Conservation (phyloP, 2,329 filamentous ascomycete genomes). For the Ambrosiella cleistominuta region DNA sequence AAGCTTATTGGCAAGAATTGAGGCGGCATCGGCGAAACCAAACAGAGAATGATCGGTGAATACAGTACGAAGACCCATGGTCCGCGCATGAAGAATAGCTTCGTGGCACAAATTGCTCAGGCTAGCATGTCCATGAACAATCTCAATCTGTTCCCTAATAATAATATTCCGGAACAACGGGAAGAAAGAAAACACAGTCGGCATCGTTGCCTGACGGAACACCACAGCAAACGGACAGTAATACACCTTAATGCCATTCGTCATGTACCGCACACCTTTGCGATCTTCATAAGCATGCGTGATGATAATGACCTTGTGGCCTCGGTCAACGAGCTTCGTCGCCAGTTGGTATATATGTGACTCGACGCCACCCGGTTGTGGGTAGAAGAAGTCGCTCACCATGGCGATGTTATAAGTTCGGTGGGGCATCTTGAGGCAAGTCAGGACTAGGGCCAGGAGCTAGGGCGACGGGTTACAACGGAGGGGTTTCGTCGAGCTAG, state of each 20-base stretch:
- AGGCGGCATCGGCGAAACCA: conserved; percentile 89
- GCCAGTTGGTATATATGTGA: conserved; percentile 97
- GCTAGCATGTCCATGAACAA: conserved; percentile 92
- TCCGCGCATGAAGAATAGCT: conserved; percentile 81
- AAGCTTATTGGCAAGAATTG: conserved; percentile 91
- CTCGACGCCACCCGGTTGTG: conserved; percentile 88
- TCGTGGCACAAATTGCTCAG: conserved; percentile 88
- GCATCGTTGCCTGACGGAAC: conserved; percentile 83
- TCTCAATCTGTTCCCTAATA: conserved; percentile 84
- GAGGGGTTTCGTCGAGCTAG: background rate
- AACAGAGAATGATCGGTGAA: conserved; percentile 97
- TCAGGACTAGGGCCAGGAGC: background rate
- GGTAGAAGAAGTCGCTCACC: conserved; percentile 99
- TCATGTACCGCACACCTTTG: conserved; percentile 84
- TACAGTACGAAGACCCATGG: conserved; percentile 89
- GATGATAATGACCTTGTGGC: conserved; percentile 95
- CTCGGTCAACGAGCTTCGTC: conserved; percentile 87
- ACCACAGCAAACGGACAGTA: conserved; percentile 93
- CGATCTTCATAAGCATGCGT: conserved; percentile 87
- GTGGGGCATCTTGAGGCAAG: conserved; percentile 27
- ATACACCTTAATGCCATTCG: conserved; percentile 95
- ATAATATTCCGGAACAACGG: conserved; percentile 95
- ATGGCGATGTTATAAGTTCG: conserved; percentile 59
- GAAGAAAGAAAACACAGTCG: conserved; percentile 96
- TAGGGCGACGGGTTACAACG: background rate